Conservation (phyloP, 805 yeast genomes). For the Wickerhamiella galacta region DNA sequence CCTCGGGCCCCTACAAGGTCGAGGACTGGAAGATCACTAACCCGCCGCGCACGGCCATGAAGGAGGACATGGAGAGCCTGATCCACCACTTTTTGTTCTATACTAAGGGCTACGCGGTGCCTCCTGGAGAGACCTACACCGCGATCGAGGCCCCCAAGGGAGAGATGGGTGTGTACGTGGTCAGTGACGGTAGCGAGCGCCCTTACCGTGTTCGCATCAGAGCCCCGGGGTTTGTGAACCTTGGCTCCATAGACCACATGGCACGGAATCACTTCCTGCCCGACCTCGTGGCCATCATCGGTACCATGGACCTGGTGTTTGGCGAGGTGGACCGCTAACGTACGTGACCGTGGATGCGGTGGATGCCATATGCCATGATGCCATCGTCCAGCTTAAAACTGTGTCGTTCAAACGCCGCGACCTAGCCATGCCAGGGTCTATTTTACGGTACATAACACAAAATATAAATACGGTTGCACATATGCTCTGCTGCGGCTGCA, state of each 20-base stretch:
- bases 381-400: no score
- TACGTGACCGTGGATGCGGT: no score
- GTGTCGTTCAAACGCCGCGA: no score
- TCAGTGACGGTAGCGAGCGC: constrained; percentile 76
- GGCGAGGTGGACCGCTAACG: constrained; percentile 80
- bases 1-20: constrained; percentile 79
- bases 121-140: constrained; percentile 81
- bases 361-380: no score
- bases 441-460: no score
- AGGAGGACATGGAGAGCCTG: constrained; percentile 83
- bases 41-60: constrained; percentile 69
- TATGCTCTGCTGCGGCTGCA: no score
- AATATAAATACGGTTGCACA: no score
- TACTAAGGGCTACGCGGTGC: constrained; percentile 79
- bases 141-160: constrained; percentile 93
- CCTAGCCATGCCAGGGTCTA: no score
- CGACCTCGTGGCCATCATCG: constrained; percentile 84
- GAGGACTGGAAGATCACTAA: constrained; percentile 77
- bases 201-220: constrained; percentile 86
- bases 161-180: constrained; percentile 83
- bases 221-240: constrained; percentile 87
- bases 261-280: constrained; percentile 77
- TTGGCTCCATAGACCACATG: constrained; percentile 76
- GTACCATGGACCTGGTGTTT: constrained; percentile 89
- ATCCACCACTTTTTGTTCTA: constrained; percentile 78